These are phyloP conservation scores for Russula ochroleuca DNA, from an alignment of 768 basidiomycete species.

Conservation along the genomic window DNA sequence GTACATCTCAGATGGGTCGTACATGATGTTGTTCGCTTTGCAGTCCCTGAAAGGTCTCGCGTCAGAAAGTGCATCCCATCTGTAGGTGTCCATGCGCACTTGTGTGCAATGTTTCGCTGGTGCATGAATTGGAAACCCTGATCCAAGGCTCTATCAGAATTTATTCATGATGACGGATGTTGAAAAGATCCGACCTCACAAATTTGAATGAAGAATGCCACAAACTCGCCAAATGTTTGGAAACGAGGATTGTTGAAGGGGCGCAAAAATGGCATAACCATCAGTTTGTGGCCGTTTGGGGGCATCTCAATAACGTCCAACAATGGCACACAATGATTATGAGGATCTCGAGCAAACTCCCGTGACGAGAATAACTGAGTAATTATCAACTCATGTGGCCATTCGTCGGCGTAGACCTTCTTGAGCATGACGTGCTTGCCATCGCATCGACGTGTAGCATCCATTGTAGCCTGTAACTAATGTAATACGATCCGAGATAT, in stretches of 20 bases:
- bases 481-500: neutral
- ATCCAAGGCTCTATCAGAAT: neutral
- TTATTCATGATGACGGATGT: neutral
- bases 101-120: conserved; percentile 27
- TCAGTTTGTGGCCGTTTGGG: conserved; percentile 3
- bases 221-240: conserved; percentile 30
- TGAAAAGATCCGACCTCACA: conserved; percentile 26
- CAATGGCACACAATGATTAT: conserved; percentile 30
- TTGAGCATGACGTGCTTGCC: conserved; percentile 28
- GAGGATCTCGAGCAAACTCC: conserved; percentile 18
- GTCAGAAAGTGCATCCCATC: neutral
- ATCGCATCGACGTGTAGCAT: conserved; percentile 26
- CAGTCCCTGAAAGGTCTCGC: conserved; percentile 8
- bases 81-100: conserved; percentile 8
- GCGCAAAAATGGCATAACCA: conserved; percentile 30
- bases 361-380: conserved; percentile 16
- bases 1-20: conserved; percentile 20
- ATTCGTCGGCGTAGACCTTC: conserved; percentile 9
- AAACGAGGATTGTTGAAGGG: conserved; percentile 29
- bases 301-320: conserved; percentile 28
- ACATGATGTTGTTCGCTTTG: conserved; percentile 20
- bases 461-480: conserved; percentile 20
- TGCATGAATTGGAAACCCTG: conserved; percentile 32
- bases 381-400: conserved; percentile 18
- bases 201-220: conserved; percentile 30